phyloP scores from a whole-genome alignment of 1,284 basidiomycete genomes.

The Microbotryomycetes sp. region DNA sequence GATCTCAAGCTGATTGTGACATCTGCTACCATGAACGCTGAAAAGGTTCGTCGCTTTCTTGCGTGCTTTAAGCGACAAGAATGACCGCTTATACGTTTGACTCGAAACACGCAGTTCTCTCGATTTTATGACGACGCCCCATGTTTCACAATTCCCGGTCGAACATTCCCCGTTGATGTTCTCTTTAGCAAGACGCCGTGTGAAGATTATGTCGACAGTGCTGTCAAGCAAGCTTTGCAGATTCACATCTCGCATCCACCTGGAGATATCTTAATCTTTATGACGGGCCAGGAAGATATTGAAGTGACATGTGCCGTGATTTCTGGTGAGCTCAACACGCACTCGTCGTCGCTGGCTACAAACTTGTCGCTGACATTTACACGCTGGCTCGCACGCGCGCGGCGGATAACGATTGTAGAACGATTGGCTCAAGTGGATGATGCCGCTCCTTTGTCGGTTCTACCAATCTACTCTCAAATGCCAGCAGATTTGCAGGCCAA shows the following conservation, averaged over 20 bases:
- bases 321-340: slow-evolving; percentile 53
- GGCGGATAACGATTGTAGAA: slow-evolving; percentile 52
- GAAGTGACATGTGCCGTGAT: slow-evolving; percentile 79
- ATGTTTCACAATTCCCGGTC: slow-evolving; percentile 92
- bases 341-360: neutral
- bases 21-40: slow-evolving; percentile 89
- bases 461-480: slow-evolving; percentile 99
- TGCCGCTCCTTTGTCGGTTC: slow-evolving; percentile 71
- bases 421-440: slow-evolving; percentile 86
- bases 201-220: slow-evolving; percentile 96
- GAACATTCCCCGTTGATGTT: slow-evolving; percentile 96
- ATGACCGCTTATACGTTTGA: neutral
- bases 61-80: neutral
- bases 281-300: slow-evolving; percentile 99
- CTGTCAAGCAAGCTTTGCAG: slow-evolving; percentile 94
- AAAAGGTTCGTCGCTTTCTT: slow-evolving; percentile 56
- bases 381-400: too few relatives aligned
- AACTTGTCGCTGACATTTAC: neutral
- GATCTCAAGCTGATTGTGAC: slow-evolving; percentile 87
- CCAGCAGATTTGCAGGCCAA: slow-evolving; percentile 97
- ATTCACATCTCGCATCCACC: slow-evolving; percentile 91
- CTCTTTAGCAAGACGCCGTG: slow-evolving; percentile 95
- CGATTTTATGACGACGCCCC: slow-evolving; percentile 91
- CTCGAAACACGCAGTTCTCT: slow-evolving; percentile 60
- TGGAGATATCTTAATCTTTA: slow-evolving; percentile 96